phyloP scores from a whole-genome alignment of 2,329 filamentous ascomycete species.

The Orbilia javanica region DNA sequence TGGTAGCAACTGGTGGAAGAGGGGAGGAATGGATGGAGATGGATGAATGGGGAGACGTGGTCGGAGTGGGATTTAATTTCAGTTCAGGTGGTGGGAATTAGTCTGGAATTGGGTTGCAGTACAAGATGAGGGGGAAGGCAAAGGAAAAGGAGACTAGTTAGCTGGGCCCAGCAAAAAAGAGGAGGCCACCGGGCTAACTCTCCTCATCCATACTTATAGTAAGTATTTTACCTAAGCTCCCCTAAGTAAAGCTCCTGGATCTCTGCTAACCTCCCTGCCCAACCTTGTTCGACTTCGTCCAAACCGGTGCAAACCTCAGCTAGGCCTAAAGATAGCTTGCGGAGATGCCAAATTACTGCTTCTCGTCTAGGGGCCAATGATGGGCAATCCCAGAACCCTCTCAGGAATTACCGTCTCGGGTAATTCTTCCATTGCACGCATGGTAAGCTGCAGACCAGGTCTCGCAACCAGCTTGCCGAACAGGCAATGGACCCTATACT shows the following conservation, averaged over 20 bases:
- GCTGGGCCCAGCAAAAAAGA: not conserved
- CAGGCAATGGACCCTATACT: constrained; percentile 43
- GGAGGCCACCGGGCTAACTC: not conserved
- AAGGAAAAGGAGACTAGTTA: not conserved
- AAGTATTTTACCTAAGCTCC: not conserved
- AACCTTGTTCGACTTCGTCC: too few species aligned
- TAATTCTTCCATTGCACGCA: constrained; percentile 27
- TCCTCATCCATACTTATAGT: too few species aligned
- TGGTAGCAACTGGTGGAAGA: too few species aligned
- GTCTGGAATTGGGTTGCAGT: not conserved
- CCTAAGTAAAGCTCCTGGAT: not conserved
- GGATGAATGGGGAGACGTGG: constrained; percentile 65
- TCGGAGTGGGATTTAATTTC: constrained; percentile 62
- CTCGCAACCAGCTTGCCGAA: constrained; percentile 57
- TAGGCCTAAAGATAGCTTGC: constrained; percentile 11
- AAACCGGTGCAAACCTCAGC: not conserved
- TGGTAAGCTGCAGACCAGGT: constrained; percentile 12
- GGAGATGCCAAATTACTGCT: constrained; percentile 8
- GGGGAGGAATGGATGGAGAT: constrained; percentile 60
- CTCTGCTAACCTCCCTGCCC: not conserved
- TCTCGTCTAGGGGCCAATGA: constrained; percentile 24
- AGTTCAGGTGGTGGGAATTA: constrained; percentile 46
- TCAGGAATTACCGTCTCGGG: constrained; percentile 34
- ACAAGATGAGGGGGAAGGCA: constrained; percentile 6
- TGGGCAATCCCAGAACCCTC: not conserved